Percentiles rank a stretch among this genome's conserved stretches.
Conservation (phyloP, 164 flowering plant genomes). For the Pachysandra terminalis region DNA sequence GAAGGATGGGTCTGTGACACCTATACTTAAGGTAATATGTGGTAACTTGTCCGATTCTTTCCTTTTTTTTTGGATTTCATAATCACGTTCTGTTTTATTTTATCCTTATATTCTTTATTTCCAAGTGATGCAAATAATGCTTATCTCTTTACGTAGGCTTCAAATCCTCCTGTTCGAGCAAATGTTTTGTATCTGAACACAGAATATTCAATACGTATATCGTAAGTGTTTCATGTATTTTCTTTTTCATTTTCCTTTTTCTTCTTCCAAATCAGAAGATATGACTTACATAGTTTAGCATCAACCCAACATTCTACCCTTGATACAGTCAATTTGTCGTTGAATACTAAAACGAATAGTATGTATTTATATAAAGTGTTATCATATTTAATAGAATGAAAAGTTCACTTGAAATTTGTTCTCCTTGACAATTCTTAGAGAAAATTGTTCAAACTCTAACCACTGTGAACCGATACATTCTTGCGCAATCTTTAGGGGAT, state of each 20-base stretch:
- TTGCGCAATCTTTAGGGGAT: no score
- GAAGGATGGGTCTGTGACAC: constrained; percentile 75
- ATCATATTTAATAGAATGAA: no score
- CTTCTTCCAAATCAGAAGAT: no score
- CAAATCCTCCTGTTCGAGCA: constrained; percentile 92
- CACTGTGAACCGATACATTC: no score
- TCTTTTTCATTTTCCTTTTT: not conserved
- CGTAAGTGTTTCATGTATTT: constrained; percentile 47
- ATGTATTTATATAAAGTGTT: not conserved
- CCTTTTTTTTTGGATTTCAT: no score
- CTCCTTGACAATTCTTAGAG: no score
- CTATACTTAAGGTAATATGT: constrained; percentile 64
- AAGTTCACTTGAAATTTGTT: no score
- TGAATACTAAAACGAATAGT: not conserved
- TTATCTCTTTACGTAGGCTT: constrained; percentile 45
- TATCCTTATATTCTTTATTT: not conserved
- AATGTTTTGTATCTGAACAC: constrained; percentile 70
- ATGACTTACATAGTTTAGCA: no score
- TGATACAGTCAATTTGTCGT: not conserved
- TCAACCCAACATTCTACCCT: no score
- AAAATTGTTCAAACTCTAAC: no score
- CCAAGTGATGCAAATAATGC: not conserved
- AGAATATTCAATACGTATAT: constrained; percentile 53
- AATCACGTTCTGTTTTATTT: not conserved
- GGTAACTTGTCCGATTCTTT: not conserved